Percentiles rank a stretch among this genome's conserved stretches.
Conservation (phyloP, 768 basidiomycete genomes). For the Lepiota venenata region DNA sequence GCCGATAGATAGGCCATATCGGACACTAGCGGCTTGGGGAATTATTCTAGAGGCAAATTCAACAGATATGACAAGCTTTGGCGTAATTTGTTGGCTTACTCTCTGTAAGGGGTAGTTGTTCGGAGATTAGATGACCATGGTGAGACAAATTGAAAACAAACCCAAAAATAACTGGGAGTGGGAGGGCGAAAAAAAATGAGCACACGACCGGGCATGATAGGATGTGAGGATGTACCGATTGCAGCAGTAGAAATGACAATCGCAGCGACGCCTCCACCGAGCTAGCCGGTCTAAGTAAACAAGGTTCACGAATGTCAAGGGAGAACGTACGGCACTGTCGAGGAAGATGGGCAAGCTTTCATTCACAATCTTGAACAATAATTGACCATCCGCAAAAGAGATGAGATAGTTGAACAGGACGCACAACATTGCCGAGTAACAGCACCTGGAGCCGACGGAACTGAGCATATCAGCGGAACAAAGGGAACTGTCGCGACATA, state of each 20-base stretch:
- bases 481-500: slow-evolving; percentile 29
- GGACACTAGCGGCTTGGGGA: slow-evolving; percentile 71
- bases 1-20: slow-evolving; percentile 80
- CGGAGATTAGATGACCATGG: background rate
- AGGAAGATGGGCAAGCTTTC: slow-evolving; percentile 83
- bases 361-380: slow-evolving; percentile 57
- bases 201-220: background rate
- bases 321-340: slow-evolving; percentile 59
- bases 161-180: slow-evolving; percentile 79
- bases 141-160: slow-evolving; percentile 28
- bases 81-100: slow-evolving; percentile 43
- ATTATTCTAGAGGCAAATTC: slow-evolving; percentile 38
- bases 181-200: slow-evolving; percentile 1
- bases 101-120: slow-evolving; percentile 45
- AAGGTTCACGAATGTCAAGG: background rate
- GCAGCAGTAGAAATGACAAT: slow-evolving; percentile 75
- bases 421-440: slow-evolving; percentile 82
- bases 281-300: slow-evolving; percentile 18
- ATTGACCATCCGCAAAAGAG: background rate
- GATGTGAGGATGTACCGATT: slow-evolving; percentile 43
- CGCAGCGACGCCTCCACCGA: slow-evolving; percentile 69
- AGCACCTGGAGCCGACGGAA: slow-evolving; percentile 51
- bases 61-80: background rate
- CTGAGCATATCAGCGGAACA: background rate
- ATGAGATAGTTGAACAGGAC: slow-evolving; percentile 21